phyloP scores from a whole-genome alignment of 2,329 filamentous ascomycete genomes.

The Pseudodiploospora longispora region DNA sequence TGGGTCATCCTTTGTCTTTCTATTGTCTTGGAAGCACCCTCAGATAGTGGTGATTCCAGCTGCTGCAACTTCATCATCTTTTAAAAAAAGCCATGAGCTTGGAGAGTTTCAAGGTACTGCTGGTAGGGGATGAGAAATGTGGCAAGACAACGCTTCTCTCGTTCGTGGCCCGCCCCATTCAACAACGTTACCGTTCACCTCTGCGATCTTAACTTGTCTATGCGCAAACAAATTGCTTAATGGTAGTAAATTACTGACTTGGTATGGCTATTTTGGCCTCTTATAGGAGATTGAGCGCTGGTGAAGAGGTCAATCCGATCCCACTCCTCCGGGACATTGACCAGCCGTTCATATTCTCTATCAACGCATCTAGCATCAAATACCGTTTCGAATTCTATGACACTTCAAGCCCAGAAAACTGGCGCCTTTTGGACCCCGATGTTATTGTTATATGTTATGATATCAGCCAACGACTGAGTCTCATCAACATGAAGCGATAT shows the following conservation, averaged over 20 bases:
- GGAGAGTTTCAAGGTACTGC: constrained; percentile 42
- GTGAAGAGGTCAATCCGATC: constrained; percentile 33
- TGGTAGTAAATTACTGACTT: neutral
- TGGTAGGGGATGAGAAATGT: constrained; percentile 51
- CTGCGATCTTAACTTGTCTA: no score
- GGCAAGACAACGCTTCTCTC: constrained; percentile 56
- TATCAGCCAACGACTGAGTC: constrained; percentile 48
- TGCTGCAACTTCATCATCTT: no score
- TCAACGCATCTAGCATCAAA: constrained; percentile 29
- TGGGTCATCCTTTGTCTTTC: no score
- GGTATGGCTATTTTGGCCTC: neutral
- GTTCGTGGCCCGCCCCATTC: constrained; percentile 31
- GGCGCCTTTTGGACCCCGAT: constrained; percentile 50
- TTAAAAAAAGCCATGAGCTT: constrained; percentile 31
- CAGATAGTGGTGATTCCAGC: no score
- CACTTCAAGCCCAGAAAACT: constrained; percentile 49
- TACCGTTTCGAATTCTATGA: constrained; percentile 54
- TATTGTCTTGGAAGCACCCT: no score
- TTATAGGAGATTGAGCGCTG: constrained; percentile 43
- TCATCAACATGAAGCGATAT: constrained; percentile 49
- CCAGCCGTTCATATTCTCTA: constrained; percentile 53
- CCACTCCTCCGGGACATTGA: constrained; percentile 48
- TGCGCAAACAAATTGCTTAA: no score
- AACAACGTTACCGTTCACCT: neutral
- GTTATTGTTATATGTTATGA: constrained; percentile 54